Evolutionary conservation across 371 early-diverging fungal species (phyloP), one percentile per base, ranked within the genome.

Genomic region (Rhizomucor pusillus): DNA sequence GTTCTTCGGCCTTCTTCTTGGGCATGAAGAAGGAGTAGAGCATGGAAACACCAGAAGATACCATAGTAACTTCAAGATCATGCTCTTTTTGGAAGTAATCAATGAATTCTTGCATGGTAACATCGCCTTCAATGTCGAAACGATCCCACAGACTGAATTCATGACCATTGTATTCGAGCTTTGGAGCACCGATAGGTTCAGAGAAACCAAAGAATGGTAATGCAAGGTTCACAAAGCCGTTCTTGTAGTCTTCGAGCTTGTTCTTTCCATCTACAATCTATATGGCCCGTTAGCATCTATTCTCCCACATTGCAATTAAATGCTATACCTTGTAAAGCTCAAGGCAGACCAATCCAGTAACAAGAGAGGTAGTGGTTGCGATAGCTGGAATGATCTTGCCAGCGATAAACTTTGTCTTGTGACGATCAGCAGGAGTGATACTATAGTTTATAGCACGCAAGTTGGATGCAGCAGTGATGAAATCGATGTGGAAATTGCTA

Each of bases 321-420:
- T 18, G 20, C 10, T 23, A 10, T 33, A 93, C 71, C 89, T 98
- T 98, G 88, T 93, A 95, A 52, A 98, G 77, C 79, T 99, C 99
- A 52, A 99, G 79, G 71, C 97, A 95, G 14, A 98, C 95, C 37
- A 99, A 79, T 39, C 99, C 99, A 33, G 99, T 97, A 6, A 99
- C 96, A 63, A 99, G 80, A 10, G 99, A 92, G 0, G 99, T 99
- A 0, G 99, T 99, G 2, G 99, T 99, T 9, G 99, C 99, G 80
- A 99, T 99, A 40, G 99, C 99, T 22, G 99, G 99, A 62, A 99
- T 99, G 61, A 99, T 99, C 77, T 95, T 95, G 36, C 99, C 99
- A 3, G 99, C 99, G 79, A 99, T 99, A 66, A 95, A 94, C 84
- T 99, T 99, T 62, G 99, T 96, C 73, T 91, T 90, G 75, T 92